These are phyloP conservation scores for Blastobotrys terrestris DNA, from an alignment of 805 yeast species.

Conservation along the genomic window DNA sequence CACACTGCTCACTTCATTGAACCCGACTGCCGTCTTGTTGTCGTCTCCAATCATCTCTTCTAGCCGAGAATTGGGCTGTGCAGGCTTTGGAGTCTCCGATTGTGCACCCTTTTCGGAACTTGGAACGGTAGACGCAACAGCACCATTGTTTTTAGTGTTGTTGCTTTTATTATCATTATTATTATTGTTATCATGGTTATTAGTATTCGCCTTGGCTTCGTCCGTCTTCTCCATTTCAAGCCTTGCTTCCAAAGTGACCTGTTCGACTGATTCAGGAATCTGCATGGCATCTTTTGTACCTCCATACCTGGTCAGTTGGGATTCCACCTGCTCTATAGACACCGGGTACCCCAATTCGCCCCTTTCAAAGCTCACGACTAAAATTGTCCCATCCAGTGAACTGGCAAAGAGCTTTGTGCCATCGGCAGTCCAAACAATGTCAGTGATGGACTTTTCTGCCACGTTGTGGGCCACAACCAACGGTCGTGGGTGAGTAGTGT, in stretches of 20 bases:
- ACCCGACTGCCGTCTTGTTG: neutral
- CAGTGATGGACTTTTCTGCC: constrained; percentile 73
- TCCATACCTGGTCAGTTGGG: constrained; percentile 76
- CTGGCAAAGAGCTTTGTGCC: constrained; percentile 70
- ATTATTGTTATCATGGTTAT: neutral
- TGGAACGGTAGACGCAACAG: constrained; percentile 13
- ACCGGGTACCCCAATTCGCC: constrained; percentile 41
- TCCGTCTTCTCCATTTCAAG: constrained; percentile 37
- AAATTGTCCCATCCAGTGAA: constrained; percentile 79
- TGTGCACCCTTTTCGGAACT: constrained; percentile 5
- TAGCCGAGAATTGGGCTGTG: neutral
- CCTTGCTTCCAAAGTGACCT: constrained; percentile 63
- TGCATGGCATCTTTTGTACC: constrained; percentile 78
- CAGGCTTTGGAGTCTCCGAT: constrained; percentile 3
- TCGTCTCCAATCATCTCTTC: neutral
- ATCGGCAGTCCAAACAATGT: constrained; percentile 80
- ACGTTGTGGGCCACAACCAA: constrained; percentile 73
- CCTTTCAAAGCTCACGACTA: constrained; percentile 56
- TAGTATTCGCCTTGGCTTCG: neutral
- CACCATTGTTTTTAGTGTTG: constrained; percentile 3
- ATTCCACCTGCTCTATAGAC: constrained; percentile 60
- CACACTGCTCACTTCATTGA: neutral
- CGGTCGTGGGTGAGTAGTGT: constrained; percentile 69
- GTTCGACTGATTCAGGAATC: constrained; percentile 82
- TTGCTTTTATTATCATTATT: constrained; percentile 5